These are phyloP conservation scores for Tricholoma hemisulphureum DNA, from an alignment of 768 basidiomycete species.

Conservation along the genomic window DNA sequence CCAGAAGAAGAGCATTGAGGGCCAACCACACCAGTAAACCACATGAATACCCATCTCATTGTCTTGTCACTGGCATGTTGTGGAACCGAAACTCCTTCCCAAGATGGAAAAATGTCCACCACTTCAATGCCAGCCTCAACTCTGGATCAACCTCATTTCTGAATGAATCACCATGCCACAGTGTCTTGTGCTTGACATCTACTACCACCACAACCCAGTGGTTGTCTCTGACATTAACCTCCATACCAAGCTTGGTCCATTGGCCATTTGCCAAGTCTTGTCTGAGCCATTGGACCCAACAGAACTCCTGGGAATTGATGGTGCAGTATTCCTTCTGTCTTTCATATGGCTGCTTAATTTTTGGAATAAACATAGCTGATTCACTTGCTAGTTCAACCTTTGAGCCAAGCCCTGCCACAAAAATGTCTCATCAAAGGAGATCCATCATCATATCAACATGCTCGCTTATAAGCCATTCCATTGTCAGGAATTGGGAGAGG, in stretches of 20 bases:
- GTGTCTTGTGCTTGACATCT: conserved; percentile 10
- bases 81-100: conserved; percentile 1
- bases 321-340: not conserved
- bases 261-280: not conserved
- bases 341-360: not conserved
- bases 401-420: not conserved
- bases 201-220: conserved; percentile 18
- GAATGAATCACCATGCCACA: conserved; percentile 18
- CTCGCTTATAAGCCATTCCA: conserved; percentile 15
- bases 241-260: conserved; percentile 8
- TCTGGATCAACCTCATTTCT: conserved; percentile 7
- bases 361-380: conserved; percentile 3
- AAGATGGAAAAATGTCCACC: conserved; percentile 17
- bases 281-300: conserved; percentile 7
- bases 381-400: conserved; percentile 3
- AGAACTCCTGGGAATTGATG: conserved; percentile 7
- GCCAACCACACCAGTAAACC: conserved; percentile 19
- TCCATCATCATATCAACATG: conserved; percentile 20
- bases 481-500: conserved; percentile 13
- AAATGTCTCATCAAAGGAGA: conserved; percentile 11
- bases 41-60: conserved; percentile 16
- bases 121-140: conserved; percentile 8
- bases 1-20: conserved; percentile 5
- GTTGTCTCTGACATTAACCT: conserved; percentile 6
- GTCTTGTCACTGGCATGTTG: conserved; percentile 13